Conservation (phyloP, 2,329 filamentous ascomycete genomes). For the Trichoderma polysporum region DNA sequence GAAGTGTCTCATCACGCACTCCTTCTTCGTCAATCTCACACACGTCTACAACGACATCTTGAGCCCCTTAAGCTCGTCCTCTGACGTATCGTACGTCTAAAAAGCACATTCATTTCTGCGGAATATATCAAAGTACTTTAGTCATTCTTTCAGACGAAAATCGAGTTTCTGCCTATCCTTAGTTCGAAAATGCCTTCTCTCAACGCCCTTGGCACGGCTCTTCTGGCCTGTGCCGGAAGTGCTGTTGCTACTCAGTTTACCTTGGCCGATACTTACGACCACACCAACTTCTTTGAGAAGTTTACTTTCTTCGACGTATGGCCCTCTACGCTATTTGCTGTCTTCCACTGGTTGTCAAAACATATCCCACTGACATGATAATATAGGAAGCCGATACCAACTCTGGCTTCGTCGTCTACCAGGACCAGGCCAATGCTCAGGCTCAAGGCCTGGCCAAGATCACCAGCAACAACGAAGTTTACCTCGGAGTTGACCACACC, state of each 20-base stretch:
- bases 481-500: conserved; percentile 41
- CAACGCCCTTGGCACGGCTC: conserved; percentile 40
- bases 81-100: conserved; percentile 21
- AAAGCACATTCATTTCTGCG: conserved; percentile 29
- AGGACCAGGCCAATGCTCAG: conserved; percentile 36
- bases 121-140: conserved; percentile 14
- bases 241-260: conserved; percentile 38
- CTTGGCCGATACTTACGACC: conserved; percentile 42
- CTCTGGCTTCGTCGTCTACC: conserved; percentile 62
- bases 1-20: conserved; percentile 8
- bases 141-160: neutral
- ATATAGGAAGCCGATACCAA: conserved; percentile 54
- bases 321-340: neutral
- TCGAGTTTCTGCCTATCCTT: conserved; percentile 1
- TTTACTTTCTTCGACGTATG: conserved; percentile 45
- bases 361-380: neutral
- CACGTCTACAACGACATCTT: neutral
- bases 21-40: conserved; percentile 1
- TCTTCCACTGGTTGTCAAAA: neutral
- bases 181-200: conserved; percentile 43
- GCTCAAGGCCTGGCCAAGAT: conserved; percentile 36
- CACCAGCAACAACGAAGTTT: conserved; percentile 35
- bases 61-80: conserved; percentile 19
- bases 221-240: conserved; percentile 37
- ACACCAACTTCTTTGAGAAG: conserved; percentile 49